These are phyloP conservation scores for Stephania yunnanensis DNA, from an alignment of 164 flowering plant genomes.

Conservation along the genomic window DNA sequence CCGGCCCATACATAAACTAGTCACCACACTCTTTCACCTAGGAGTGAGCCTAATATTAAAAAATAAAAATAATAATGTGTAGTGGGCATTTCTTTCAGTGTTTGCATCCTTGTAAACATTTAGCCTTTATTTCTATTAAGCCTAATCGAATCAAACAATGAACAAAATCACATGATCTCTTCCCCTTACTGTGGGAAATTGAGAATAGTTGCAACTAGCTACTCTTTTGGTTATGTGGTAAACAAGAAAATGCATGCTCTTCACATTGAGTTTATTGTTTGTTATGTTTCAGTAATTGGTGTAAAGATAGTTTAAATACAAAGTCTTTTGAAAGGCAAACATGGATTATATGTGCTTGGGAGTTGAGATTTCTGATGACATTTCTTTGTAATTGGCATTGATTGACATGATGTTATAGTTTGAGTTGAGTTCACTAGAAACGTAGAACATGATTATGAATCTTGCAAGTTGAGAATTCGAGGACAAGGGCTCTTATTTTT, in stretches of 20 bases:
- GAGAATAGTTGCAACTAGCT: neutral
- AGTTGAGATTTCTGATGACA: too few species aligned
- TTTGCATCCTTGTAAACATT: neutral
- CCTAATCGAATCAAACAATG: neutral
- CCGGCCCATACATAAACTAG: too few species aligned
- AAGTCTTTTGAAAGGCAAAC: neutral
- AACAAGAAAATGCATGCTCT: neutral
- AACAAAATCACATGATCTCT: neutral
- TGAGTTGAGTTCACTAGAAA: too few species aligned
- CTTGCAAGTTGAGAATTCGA: too few species aligned
- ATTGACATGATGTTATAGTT: too few species aligned
- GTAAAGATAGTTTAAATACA: neutral
- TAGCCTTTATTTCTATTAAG: neutral
- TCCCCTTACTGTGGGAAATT: neutral
- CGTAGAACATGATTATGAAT: too few species aligned
- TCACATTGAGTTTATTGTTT: neutral
- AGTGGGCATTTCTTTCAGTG: neutral
- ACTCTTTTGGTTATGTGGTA: neutral
- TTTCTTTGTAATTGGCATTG: too few species aligned
- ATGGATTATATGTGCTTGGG: too few species aligned
- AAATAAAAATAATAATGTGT: too few species aligned
- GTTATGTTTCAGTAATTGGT: neutral
- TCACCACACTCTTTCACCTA: too few species aligned
- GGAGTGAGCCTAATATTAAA: too few species aligned
- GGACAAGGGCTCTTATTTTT: too few species aligned